Evolutionary conservation across 768 basidiomycete genomes (phyloP).

Genomic region (Imleria badia): DNA sequence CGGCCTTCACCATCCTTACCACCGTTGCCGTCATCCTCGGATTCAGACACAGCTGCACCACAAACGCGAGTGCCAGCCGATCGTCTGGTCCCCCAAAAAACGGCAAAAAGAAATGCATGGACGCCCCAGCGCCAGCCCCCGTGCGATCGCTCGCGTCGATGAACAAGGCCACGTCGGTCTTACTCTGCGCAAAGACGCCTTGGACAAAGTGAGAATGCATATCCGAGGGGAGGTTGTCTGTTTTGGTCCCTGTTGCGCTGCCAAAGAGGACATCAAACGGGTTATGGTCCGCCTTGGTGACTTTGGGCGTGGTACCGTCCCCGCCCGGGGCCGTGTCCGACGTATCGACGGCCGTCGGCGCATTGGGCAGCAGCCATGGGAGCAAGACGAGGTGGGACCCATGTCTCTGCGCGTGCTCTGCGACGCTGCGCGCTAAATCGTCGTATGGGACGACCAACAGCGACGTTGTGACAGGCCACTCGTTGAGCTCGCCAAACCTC

Average conservation of each 20-base stretch:
- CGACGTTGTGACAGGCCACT: conserved; percentile 59
- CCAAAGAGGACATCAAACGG: conserved; percentile 75
- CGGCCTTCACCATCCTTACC: conserved; percentile 60
- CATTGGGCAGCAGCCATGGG: conserved; percentile 66
- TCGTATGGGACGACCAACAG: conserved; percentile 78
- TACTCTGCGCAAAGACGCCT: conserved; percentile 68
- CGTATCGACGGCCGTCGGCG: conserved; percentile 2
- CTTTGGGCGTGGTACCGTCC: conserved; percentile 7
- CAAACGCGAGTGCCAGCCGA: conserved; percentile 79
- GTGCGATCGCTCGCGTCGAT: conserved; percentile 59
- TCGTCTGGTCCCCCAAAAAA: conserved; percentile 97
- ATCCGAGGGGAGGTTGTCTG: conserved; percentile 46
- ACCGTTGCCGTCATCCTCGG: conserved; percentile 71
- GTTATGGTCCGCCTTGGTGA: conserved; percentile 34
- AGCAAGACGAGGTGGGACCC: conserved; percentile 75
- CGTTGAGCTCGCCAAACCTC: conserved; percentile 74
- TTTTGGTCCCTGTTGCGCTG: conserved; percentile 36
- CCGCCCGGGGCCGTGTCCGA: neutral
- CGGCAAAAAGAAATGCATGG: conserved; percentile 75
- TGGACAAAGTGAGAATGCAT: conserved; percentile 85
- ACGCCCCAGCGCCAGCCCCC: conserved; percentile 25
- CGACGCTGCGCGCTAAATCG: conserved; percentile 67
- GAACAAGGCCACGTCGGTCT: conserved; percentile 78
- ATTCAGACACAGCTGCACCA: conserved; percentile 78
- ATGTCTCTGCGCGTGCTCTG: conserved; percentile 58